Conservation (phyloP, 352 stramenopile species). For the Thalassiosira gravida region DNA sequence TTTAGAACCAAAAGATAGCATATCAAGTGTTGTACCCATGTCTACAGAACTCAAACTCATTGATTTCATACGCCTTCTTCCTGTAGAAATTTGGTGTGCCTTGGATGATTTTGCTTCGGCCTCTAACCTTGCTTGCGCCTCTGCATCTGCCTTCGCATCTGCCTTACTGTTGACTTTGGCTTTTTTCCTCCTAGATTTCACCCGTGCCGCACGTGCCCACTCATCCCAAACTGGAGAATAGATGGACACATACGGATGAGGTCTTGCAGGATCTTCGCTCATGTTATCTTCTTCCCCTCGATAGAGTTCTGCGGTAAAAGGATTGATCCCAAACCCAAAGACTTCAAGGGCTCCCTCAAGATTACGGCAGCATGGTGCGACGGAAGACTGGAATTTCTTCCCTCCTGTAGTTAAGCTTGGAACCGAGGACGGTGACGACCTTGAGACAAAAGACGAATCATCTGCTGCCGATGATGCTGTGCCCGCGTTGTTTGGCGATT, state of each 20-base stretch:
- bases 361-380: slow-evolving; percentile 67
- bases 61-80: slow-evolving; percentile 32
- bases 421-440: slow-evolving; percentile 20
- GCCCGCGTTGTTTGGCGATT: slow-evolving; percentile 12
- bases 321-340: slow-evolving; percentile 79
- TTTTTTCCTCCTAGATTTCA: slow-evolving; percentile 42
- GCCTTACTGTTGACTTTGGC: slow-evolving; percentile 45
- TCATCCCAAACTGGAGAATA: slow-evolving; percentile 72
- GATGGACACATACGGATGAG: slow-evolving; percentile 60
- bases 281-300: slow-evolving; percentile 11
- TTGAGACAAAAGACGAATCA: slow-evolving; percentile 22
- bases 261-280: slow-evolving; percentile 16
- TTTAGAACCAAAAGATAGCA: not conserved
- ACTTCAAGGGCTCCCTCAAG: slow-evolving; percentile 72
- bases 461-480: slow-evolving; percentile 15
- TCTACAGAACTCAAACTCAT: slow-evolving; percentile 27
- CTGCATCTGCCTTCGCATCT: not conserved
- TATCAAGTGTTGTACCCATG: not conserved
- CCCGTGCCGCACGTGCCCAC: slow-evolving; percentile 37
- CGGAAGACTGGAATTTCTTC: slow-evolving; percentile 37
- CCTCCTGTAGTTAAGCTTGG: slow-evolving; percentile 10
- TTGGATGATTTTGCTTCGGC: not conserved
- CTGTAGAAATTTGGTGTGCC: not conserved
- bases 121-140: not conserved
- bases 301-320: slow-evolving; percentile 23